These are phyloP conservation scores for Flaveria trinervia DNA, from an alignment of 129 eudicot species.

Conservation along the genomic window DNA sequence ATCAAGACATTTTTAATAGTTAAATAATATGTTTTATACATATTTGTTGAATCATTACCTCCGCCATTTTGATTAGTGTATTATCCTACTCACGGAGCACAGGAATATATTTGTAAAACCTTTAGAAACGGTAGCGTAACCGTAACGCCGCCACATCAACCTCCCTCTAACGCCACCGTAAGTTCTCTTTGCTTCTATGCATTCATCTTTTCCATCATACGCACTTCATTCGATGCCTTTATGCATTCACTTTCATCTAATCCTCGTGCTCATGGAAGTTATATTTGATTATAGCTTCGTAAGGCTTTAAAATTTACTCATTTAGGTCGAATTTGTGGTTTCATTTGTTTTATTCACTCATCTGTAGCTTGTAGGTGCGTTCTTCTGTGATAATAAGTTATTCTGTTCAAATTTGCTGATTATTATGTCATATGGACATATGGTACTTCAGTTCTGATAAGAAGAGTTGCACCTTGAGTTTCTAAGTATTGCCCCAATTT, in stretches of 20 bases:
- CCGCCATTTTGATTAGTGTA: too few species aligned
- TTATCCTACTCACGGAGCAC: too few species aligned
- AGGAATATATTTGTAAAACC: not conserved
- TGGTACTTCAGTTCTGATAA: not conserved
- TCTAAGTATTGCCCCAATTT: not conserved
- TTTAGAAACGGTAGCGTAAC: not conserved
- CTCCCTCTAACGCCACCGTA: not conserved
- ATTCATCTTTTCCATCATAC: not conserved
- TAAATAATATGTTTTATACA: too few species aligned
- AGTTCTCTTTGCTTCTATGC: not conserved
- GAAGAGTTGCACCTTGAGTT: not conserved
- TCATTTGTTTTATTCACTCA: not conserved
- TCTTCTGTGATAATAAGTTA: not conserved
- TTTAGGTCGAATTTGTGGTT: not conserved
- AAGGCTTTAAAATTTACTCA: not conserved
- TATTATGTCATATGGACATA: not conserved
- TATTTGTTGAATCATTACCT: too few species aligned
- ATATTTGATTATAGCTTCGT: not conserved
- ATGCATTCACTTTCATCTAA: not conserved
- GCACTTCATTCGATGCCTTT: not conserved
- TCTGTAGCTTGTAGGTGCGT: not conserved
- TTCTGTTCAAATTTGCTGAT: not conserved
- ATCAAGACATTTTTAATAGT: too few species aligned
- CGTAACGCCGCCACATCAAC: slow-evolving; percentile 4
- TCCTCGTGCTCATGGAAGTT: not conserved